Conservation (phyloP, 2,329 filamentous ascomycete species). For the Podosphaera aphanis region DNA sequence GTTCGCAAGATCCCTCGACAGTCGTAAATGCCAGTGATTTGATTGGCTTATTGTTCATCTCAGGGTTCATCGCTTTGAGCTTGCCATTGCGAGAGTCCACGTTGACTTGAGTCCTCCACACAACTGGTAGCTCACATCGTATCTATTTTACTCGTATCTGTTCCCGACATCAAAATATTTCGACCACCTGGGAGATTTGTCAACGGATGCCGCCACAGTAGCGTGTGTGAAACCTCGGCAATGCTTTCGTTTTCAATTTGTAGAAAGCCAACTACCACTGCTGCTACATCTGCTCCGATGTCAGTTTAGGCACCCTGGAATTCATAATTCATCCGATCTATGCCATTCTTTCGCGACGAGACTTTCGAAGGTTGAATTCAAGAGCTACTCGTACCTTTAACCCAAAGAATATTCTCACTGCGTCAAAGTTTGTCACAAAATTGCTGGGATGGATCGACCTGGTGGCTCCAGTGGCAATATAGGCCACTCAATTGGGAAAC, state of each 20-base stretch:
- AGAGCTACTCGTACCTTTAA: neutral
- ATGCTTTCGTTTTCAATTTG: neutral
- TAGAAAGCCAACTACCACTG: neutral
- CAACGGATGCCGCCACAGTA: neutral
- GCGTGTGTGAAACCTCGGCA: neutral
- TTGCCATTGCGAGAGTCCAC: neutral
- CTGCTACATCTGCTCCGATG: neutral
- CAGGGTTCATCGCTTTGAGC: neutral
- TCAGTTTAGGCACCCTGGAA: neutral
- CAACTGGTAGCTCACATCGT: too few species aligned
- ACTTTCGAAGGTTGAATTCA: neutral
- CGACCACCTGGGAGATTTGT: neutral
- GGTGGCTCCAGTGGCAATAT: constrained; percentile 16
- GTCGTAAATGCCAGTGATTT: neutral
- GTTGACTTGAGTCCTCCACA: too few species aligned
- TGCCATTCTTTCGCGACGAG: neutral
- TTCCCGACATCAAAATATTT: neutral
- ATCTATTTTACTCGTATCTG: too few species aligned
- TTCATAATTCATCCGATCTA: neutral
- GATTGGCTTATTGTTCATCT: neutral
- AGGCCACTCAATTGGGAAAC: constrained; percentile 17
- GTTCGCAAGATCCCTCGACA: neutral
- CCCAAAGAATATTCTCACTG: neutral
- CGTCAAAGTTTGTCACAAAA: neutral
- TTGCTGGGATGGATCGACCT: constrained; percentile 14